phyloP scores from a whole-genome alignment of 176 grass and related monocot species.

The Eragrostis curvula region DNA sequence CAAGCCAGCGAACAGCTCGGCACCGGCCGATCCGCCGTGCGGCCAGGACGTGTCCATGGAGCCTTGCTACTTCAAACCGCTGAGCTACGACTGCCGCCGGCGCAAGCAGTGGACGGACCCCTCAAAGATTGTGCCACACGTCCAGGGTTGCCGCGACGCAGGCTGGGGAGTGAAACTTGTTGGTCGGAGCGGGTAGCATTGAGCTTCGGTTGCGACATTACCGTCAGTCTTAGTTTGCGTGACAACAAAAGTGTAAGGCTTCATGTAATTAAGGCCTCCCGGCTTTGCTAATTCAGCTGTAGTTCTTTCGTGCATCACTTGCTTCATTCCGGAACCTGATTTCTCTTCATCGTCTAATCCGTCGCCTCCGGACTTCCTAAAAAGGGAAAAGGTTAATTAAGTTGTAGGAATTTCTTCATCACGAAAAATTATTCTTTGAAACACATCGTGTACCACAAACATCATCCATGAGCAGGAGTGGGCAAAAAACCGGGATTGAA shows the following conservation, averaged over 20 bases:
- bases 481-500: no score
- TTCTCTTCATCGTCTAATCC: no score
- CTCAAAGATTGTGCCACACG: conserved; percentile 47
- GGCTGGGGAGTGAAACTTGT: conserved; percentile 37
- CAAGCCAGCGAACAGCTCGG: neutral
- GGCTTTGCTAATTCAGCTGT: neutral
- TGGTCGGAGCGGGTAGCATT: conserved; percentile 24
- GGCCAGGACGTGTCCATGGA: conserved; percentile 52
- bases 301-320: no score
- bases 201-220: neutral
- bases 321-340: no score
- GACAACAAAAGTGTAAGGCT: neutral
- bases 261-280: neutral
- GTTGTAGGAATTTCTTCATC: no score
- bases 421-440: no score
- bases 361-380: no score
- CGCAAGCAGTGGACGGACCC: conserved; percentile 36
- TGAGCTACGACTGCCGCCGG: conserved; percentile 58
- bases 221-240: neutral
- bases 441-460: no score
- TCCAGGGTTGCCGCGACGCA: conserved; percentile 31
- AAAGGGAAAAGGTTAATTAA: no score
- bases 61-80: conserved; percentile 63
- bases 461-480: no score
- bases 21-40: conserved; percentile 34